A percentile compares a stretch with the other conserved stretches of the same genome.
Conservation (phyloP, 2,329 filamentous ascomycete genomes). For the Colletotrichum sp. region DNA sequence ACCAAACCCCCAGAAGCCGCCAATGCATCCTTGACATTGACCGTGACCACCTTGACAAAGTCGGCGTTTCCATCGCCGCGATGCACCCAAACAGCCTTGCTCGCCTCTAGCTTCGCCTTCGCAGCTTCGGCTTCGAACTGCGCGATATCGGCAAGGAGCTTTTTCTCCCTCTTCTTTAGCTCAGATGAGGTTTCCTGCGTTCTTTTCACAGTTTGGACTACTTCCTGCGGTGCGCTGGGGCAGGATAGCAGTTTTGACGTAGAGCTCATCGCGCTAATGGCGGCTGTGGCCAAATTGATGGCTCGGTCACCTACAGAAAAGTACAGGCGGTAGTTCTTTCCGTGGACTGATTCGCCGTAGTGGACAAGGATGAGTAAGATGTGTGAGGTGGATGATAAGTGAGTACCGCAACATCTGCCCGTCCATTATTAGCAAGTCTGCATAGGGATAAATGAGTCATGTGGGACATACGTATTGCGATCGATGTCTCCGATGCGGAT, state of each 20-base stretch:
- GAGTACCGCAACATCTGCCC: constrained; percentile 34
- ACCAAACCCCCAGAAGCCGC: constrained; percentile 20
- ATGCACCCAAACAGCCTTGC: constrained; percentile 28
- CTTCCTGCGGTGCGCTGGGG: constrained; percentile 24
- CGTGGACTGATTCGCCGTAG: constrained; percentile 31
- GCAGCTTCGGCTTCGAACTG: constrained; percentile 31
- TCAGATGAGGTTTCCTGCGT: constrained; percentile 24
- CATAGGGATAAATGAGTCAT: background rate
- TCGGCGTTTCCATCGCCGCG: constrained; percentile 29
- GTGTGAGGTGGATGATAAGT: constrained; percentile 34
- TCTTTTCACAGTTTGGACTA: constrained; percentile 18
- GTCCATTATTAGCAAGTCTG: too few species aligned
- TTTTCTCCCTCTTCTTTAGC: constrained; percentile 28
- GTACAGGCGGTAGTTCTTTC: constrained; percentile 34
- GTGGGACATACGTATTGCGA: constrained; percentile 29
- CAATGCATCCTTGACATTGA: constrained; percentile 25
- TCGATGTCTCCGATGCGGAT: constrained; percentile 33
- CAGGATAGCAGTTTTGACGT: constrained; percentile 31
- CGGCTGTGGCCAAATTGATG: constrained; percentile 25
- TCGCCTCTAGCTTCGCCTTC: constrained; percentile 8
- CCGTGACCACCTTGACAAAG: constrained; percentile 33
- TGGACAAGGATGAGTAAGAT: constrained; percentile 32
- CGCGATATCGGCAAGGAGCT: constrained; percentile 31
- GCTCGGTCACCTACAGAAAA: constrained; percentile 33
- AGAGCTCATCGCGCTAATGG: constrained; percentile 26